Percentiles rank a stretch among this genome's conserved stretches.
Evolutionary conservation across 257 asterid species (phyloP).

Genomic region (Sherardia arvensis): DNA sequence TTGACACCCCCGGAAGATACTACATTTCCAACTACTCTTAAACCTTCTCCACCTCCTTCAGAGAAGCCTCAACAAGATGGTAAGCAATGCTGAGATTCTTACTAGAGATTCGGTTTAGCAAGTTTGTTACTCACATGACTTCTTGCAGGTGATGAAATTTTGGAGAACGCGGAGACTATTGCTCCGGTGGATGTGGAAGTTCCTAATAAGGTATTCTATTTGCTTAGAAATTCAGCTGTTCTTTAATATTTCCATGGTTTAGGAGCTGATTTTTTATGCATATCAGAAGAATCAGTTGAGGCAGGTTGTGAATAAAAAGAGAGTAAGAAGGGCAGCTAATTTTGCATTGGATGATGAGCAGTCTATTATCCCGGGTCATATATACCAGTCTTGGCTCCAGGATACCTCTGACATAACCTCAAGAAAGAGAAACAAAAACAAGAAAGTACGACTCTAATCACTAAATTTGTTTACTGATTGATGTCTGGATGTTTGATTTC

Average conservation of each 20-base stretch:
- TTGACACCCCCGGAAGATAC: slow-evolving; percentile 44
- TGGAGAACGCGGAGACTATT: slow-evolving; percentile 36
- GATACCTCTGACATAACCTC: slow-evolving; percentile 46
- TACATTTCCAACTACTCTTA: slow-evolving; percentile 40
- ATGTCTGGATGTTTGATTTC: not conserved
- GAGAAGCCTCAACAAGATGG: slow-evolving; percentile 33
- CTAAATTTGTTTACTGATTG: not conserved
- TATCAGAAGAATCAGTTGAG: slow-evolving; percentile 31
- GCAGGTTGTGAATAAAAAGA: slow-evolving; percentile 34
- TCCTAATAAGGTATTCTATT: slow-evolving; percentile 39
- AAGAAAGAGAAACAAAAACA: slow-evolving; percentile 44
- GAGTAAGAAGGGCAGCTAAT: slow-evolving; percentile 34
- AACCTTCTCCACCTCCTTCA: slow-evolving; percentile 63
- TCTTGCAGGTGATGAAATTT: slow-evolving; percentile 56
- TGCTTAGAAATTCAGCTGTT: slow-evolving; percentile 1
- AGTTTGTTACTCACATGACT: slow-evolving; percentile 10
- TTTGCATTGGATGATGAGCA: slow-evolving; percentile 52
- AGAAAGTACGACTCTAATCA: slow-evolving; percentile 31
- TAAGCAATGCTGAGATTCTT: slow-evolving; percentile 21
- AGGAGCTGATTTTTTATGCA: slow-evolving; percentile 13
- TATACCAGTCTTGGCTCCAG: slow-evolving; percentile 80
- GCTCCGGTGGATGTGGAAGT: slow-evolving; percentile 34
- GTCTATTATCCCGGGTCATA: slow-evolving; percentile 62
- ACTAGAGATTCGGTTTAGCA: not conserved
- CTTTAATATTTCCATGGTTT: not conserved